Percentiles rank a stretch among this genome's conserved stretches.
Evolutionary conservation across 2,329 filamentous ascomycete genomes (phyloP).

Genomic region (Aureobasidium vineae): DNA sequence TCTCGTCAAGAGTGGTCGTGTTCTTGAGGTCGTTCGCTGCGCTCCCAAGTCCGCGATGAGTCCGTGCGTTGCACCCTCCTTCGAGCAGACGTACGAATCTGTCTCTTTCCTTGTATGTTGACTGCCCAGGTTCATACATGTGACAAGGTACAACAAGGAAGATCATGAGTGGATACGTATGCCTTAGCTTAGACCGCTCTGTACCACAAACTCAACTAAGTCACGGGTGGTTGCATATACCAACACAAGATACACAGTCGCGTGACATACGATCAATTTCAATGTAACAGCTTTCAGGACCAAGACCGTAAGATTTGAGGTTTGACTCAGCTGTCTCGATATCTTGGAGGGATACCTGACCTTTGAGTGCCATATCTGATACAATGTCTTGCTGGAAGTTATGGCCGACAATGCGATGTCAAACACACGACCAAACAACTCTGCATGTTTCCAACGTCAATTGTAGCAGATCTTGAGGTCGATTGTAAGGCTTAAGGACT

Average conservation of each 20-base stretch:
- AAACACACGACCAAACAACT: neutral
- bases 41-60: constrained; percentile 1
- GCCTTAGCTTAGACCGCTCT: neutral
- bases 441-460: neutral
- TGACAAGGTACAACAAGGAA: too few relatives aligned
- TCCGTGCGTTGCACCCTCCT: constrained; percentile 6
- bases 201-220: too few relatives aligned
- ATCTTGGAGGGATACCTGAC: neutral
- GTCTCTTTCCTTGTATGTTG: neutral
- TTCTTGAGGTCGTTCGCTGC: neutral
- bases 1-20: neutral
- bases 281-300: too few relatives aligned
- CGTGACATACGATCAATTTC: neutral
- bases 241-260: neutral
- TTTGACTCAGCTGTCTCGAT: neutral
- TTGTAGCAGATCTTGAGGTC: neutral
- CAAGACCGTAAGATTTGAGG: neutral
- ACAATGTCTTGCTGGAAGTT: neutral
- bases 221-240: neutral
- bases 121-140: neutral
- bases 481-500: neutral
- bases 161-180: too few relatives aligned
- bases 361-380: neutral
- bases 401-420: neutral
- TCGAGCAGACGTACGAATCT: neutral